These are phyloP conservation scores for Sporothrix euskadiensis DNA, from an alignment of 2,329 filamentous ascomycete species.

Conservation along the genomic window DNA sequence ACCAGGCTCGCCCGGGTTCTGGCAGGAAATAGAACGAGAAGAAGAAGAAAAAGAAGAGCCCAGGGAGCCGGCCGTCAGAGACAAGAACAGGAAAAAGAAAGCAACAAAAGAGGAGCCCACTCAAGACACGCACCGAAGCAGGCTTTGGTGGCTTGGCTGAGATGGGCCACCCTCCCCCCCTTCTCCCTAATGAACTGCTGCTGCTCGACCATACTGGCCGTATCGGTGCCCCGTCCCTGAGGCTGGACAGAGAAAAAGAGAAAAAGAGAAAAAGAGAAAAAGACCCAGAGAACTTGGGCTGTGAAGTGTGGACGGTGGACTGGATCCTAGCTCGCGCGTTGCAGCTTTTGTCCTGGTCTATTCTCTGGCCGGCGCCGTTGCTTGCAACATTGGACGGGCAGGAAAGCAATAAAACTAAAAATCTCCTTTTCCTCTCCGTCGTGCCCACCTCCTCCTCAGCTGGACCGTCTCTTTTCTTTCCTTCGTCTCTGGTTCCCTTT, in stretches of 20 bases:
- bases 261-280: background rate
- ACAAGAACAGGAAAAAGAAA: background rate
- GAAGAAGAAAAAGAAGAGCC: background rate
- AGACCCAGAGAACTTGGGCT: conserved; percentile 2
- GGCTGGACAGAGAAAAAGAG: background rate
- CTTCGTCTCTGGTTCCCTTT: background rate
- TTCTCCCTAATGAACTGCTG: background rate
- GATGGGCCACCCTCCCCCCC: background rate
- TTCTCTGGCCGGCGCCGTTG: background rate
- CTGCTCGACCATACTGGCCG: conserved; percentile 5
- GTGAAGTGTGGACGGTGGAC: background rate
- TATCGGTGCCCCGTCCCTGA: background rate
- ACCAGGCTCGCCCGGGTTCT: background rate
- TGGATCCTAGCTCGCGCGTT: background rate
- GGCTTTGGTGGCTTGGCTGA: conserved; percentile 14
- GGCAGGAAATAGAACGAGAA: background rate
- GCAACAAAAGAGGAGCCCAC: conserved; percentile 7
- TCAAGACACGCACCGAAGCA: background rate
- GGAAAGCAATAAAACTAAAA: background rate
- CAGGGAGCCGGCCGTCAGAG: background rate
- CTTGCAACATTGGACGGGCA: conserved; percentile 2
- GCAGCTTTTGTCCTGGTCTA: background rate
- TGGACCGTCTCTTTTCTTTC: conserved; percentile 5
- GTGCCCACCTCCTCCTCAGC: background rate
- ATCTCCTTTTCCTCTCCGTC: conserved; percentile 17